Evolutionary conservation across 148 eudicot species (phyloP), one percentile per base, ranked within the genome.

Genomic region (Persicaria maculosa): DNA sequence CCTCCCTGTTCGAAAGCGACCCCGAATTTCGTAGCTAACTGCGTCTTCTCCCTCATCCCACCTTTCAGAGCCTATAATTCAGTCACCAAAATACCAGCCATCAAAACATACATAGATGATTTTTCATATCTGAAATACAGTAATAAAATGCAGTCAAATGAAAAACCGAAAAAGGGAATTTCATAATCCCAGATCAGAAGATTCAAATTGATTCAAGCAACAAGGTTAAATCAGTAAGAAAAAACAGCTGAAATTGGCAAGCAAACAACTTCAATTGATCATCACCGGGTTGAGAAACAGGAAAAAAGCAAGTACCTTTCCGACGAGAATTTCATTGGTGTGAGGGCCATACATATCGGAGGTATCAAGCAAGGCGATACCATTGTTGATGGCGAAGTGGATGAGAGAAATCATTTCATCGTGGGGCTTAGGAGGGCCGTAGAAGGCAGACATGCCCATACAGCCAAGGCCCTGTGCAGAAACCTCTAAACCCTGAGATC

Each of bases 401-500:
- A 81, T 78, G 25, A 81, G 84, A 12, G 14, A 19, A 6, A 67
- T 11, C 71, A 67, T 67, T 9, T 40, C 71, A 7, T 67, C 17
- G 0, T 67, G 17, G 19, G 71, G 71, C 17, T 67, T 67, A n/a
- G 44, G 71, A 19, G 44, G 71, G 47, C 71, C 80, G 47, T 77
- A 81, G 44, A 50, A 54, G 10, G 46, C 8, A 9, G 81, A 68
- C 84, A 81, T 81, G 47, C 79, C 78, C 81, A 78, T 75, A 43
- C 84, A 81, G 2, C 84, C 84, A 9, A 81, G 74, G 0, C 84
- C 81, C 36, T 75, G 81, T 0, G 77, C 81, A 16, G 84, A 81
- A 10, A 81, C 84, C 44, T 75, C 71, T 9, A 67, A n/a, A 0
- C 71, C 71, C 4, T 67, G 71, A 36, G 71, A 36, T 10, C 71